These are phyloP conservation scores for Helotiales sp. DNA, from an alignment of 2,329 filamentous ascomycete species.

Conservation along the genomic window DNA sequence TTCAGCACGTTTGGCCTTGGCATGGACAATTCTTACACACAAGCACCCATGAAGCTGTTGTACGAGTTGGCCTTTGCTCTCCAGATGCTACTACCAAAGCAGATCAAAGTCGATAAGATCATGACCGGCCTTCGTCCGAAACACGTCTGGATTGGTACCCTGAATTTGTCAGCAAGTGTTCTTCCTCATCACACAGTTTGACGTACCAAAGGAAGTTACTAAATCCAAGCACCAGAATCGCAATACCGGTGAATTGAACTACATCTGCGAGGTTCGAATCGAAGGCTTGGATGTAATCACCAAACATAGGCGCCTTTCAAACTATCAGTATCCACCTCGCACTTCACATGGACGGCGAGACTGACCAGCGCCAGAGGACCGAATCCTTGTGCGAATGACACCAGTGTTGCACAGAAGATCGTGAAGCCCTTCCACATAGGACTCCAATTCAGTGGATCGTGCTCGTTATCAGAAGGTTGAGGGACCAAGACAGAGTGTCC, in stretches of 20 bases:
- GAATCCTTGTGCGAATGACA: constrained; percentile 51
- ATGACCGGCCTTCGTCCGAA: constrained; percentile 55
- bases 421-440: constrained; percentile 51
- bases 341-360: not conserved
- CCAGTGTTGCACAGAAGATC: constrained; percentile 44
- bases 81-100: constrained; percentile 53
- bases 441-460: constrained; percentile 57
- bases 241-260: constrained; percentile 54
- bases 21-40: constrained; percentile 43
- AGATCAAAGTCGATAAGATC: constrained; percentile 51
- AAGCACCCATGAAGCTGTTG: constrained; percentile 67
- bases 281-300: constrained; percentile 60
- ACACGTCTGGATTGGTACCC: constrained; percentile 52
- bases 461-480: constrained; percentile 52
- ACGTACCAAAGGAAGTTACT: constrained; percentile 55
- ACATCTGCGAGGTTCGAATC: constrained; percentile 57
- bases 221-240: constrained; percentile 53
- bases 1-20: not conserved
- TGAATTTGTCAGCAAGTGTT: not conserved
- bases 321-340: constrained; percentile 1
- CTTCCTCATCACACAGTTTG: not conserved
- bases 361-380: constrained; percentile 48
- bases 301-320: constrained; percentile 57
- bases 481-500: constrained; percentile 54
- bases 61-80: constrained; percentile 62